These are phyloP conservation scores for Citrullus amarus DNA, from an alignment of 306 rosid genomes.

Conservation along the genomic window DNA sequence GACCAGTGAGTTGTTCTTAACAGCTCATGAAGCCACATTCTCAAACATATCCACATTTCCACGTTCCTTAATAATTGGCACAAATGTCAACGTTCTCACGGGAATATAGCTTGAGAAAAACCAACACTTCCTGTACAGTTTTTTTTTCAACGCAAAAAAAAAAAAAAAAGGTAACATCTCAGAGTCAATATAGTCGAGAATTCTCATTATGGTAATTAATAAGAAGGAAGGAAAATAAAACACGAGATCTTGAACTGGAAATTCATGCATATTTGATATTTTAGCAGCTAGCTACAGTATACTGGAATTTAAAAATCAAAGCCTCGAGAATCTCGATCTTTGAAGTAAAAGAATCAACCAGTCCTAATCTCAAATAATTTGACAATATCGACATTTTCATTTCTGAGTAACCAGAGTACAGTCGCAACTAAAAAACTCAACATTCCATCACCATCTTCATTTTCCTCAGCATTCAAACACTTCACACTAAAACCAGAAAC, in stretches of 20 bases:
- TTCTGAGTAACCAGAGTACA: conserved; percentile 4
- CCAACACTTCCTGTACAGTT: neutral
- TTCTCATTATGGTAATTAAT: neutral
- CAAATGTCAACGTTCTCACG: conserved; percentile 6
- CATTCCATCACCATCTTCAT: conserved; percentile 1
- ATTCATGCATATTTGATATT: conserved; percentile 6
- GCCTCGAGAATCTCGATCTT: conserved; percentile 7
- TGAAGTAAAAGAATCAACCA: neutral
- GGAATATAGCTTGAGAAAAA: conserved; percentile 5
- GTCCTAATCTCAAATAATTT: neutral
- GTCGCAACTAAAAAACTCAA: conserved; percentile 1
- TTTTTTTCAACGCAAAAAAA: neutral
- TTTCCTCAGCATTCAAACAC: conserved; percentile 15
- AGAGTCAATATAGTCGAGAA: neutral
- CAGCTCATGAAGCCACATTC: conserved; percentile 24
- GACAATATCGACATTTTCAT: conserved; percentile 6
- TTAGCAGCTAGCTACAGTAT: neutral
- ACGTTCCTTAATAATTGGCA: conserved; percentile 31
- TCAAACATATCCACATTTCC: conserved; percentile 32
- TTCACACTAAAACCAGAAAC: neutral
- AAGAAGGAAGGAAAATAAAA: neutral
- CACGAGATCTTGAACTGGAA: conserved; percentile 10
- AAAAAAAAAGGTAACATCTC: neutral
- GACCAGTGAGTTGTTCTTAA: conserved; percentile 25
- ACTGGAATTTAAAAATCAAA: neutral